Base-by-base conservation (phyloP, 2,329 filamentous ascomycete genomes). In the Endoconidiophora polonica region DNA sequence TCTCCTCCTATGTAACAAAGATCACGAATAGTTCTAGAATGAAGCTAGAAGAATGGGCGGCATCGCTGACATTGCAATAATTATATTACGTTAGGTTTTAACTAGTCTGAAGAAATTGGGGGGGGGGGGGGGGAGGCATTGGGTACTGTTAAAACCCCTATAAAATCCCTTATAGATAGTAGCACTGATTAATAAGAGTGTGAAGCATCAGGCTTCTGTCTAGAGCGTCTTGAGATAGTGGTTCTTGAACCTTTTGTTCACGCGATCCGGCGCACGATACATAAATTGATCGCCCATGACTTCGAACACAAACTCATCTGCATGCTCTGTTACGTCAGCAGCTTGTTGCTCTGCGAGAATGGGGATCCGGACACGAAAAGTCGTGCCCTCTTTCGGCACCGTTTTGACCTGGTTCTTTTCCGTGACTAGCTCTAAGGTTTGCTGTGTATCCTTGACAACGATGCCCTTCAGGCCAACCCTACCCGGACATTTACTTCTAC, bases 211-310 rank as follows among this genome's bases (percentile, higher is more conserved):
- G 24, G 18, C n/a, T 12, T 24, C 22, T 14, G 6, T 18, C 83
- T 69, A 94, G 12, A 94, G 63, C 56, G 84, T 79, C 45, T 79
- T 73, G 55, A 87, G 69, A 59, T 85, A 86, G 61, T 90, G 87
- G 60, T 77, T 72, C 66, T 91, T 94, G 66, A 94, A 94, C 67
- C 94, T 96, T 66, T 79, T 86, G 58, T 83, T 94, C 45, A 87
- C 86, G 20, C 91, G 71, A 61, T 96, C 90, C 14, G 83, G 79
- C 2, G 90, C 80, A 9, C 87, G 74, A 56, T 81, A 77, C 70
- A 86, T 78, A 59, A 96, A 88, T 61, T 93, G 86, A 58, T 86
- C 83, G 2, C 91, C 91, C 55, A 90, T 75, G 1, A 96, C 69
- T 62, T 96, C 90, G 58, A 95, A 91, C 0, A 80, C 72, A 59